phyloP scores from a whole-genome alignment of 192 early-diverging fungal species.

The Coemansia sp. region DNA sequence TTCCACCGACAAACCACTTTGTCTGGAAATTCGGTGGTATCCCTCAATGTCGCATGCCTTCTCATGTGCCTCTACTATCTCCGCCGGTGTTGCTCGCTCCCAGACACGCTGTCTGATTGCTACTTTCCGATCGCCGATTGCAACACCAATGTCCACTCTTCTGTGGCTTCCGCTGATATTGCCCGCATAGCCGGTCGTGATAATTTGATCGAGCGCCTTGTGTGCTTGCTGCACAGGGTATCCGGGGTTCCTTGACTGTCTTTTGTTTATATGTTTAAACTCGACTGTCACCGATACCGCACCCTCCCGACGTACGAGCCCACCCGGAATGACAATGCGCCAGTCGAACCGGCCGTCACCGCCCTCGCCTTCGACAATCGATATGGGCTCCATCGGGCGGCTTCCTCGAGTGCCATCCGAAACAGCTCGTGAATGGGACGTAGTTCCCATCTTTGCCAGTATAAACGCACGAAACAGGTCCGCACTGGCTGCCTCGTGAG shows the following conservation, averaged over 20 bases:
- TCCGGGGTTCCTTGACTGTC: background rate
- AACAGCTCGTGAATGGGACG: no score
- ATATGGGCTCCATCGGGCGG: background rate
- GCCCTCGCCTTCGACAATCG: background rate
- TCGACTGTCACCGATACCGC: background rate
- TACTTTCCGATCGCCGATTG: background rate
- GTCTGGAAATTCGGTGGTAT: no score
- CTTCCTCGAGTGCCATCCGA: no score
- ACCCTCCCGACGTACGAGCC: background rate
- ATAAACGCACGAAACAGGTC: background rate
- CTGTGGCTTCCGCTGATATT: background rate
- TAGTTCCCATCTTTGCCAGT: background rate
- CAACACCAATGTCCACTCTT: conserved; percentile 1
- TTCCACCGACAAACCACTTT: no score
- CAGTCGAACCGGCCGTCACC: background rate
- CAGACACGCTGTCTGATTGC: background rate
- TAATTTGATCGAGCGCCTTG: background rate
- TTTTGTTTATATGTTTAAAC: conserved; percentile 1
- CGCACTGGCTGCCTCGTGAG: background rate
- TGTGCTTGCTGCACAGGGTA: background rate
- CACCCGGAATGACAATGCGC: background rate
- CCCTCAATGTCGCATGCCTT: no score
- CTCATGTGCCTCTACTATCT: no score
- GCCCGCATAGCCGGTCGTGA: background rate
- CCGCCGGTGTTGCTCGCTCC: background rate